Evolutionary conservation across 495 filamentous ascomycete genomes (phyloP), one percentile per base, ranked within the genome.

Genomic region (Penicillium waksmanii): DNA sequence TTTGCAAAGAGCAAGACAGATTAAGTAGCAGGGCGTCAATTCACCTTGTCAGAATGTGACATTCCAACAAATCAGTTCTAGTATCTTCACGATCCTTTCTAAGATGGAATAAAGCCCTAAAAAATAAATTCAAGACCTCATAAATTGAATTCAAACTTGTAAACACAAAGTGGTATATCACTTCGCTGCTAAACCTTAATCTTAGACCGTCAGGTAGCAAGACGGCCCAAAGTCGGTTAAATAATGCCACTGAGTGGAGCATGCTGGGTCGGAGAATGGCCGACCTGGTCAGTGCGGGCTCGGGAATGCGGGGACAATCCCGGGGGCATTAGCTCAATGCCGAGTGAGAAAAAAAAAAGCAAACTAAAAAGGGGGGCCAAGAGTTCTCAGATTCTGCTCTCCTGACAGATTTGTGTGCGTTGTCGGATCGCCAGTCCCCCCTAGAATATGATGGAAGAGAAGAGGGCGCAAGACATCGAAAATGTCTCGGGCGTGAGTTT

Each of bases 241-340:
- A n/a, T n/a, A 21, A 31, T 46, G 48, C 35, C n/a, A n/a, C n/a
- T n/a, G n/a, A 53, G 33, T 44, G 42, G 33, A 36, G 18, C 11
- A 13, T 1, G 36, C 18, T n/a, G 43, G 23, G 15, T 66, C 63
- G 66, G 66, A 66, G 44, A 23, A 66, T 50, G 42, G 36, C 60
- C 63, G 66, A 66, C 43, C 25, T 57, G 56, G 56, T 46, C 57
- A 64, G 57, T 60, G 62, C 62, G 55, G 33, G 44, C 23, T 15
- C 15, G 43, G 38, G 61, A 61, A 60, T 63, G 63, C 60, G 66
- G 66, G 66, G 63, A 51, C 56, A 54, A 49, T 57, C 34, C 51
- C 56, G 50, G 55, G 55, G 58, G 38, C 13, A 42, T 55, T 46
- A 53, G 57, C 17, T 44, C 38, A 54, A 63, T 48, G 53, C 36